phyloP scores from a whole-genome alignment of 768 basidiomycete genomes.

The Cystofilobasidium bisporidii region DNA sequence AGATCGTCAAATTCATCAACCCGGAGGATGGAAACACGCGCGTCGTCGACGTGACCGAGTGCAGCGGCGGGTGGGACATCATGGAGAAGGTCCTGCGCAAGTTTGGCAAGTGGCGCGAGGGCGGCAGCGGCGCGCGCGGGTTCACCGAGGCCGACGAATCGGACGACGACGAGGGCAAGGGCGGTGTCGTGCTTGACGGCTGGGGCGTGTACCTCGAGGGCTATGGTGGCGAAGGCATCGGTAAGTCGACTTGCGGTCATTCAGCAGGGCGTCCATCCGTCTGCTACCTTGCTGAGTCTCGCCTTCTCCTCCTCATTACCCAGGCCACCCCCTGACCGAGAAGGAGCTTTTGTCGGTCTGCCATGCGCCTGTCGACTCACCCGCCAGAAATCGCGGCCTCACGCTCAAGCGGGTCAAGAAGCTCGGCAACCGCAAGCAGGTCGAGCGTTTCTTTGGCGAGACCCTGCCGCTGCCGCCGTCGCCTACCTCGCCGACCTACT shows the following conservation, averaged over 20 bases:
- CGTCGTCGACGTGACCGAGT: constrained; percentile 65
- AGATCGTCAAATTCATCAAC: constrained; percentile 75
- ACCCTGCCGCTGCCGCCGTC: constrained; percentile 40
- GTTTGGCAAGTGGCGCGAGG: constrained; percentile 54
- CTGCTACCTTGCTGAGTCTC: too few relatives aligned
- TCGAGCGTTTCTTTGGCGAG: constrained; percentile 49
- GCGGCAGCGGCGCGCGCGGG: constrained; percentile 41
- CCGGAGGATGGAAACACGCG: constrained; percentile 66
- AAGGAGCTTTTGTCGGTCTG: constrained; percentile 72
- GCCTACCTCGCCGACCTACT: constrained; percentile 41
- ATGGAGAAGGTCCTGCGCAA: constrained; percentile 83
- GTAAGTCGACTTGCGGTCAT: too few relatives aligned
- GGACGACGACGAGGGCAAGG: constrained; percentile 45
- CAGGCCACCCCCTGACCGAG: constrained; percentile 70
- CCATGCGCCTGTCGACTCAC: constrained; percentile 66
- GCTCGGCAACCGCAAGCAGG: constrained; percentile 41
- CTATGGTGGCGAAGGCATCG: constrained; percentile 41
- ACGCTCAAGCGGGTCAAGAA: constrained; percentile 52
- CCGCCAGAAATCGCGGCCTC: constrained; percentile 67
- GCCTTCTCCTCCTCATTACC: constrained; percentile 4
- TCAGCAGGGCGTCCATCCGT: too few relatives aligned
- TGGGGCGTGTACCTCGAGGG: constrained; percentile 75
- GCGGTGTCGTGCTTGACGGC: constrained; percentile 70
- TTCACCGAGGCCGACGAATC: constrained; percentile 45
- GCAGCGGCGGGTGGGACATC: constrained; percentile 71